Evolutionary conservation across 179 eudicot species (phyloP), one percentile per base, ranked within the genome.

Genomic region (Heliamphora pulchella): DNA sequence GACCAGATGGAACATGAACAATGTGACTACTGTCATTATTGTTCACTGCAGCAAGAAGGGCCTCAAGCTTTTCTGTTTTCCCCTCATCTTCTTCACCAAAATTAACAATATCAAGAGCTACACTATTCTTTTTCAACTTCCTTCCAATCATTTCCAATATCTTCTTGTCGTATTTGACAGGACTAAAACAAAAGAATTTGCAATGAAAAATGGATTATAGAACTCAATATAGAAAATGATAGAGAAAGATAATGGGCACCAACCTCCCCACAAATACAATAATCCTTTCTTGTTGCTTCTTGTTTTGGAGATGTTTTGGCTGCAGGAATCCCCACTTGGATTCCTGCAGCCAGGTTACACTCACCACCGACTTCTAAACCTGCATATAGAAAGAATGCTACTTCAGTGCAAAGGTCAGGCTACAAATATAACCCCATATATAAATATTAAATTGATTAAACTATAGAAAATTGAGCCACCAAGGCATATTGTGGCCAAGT

Each of bases 51-150:
- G 92, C 78, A 71, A 94, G 92, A 77, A 94, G 86, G 65, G 97
- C 99, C 89, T 92, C 94, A 51, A 96, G 94, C 88, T 94, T 96
- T 83, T 90, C 99, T 14, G 92, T 76, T 85, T 96, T 96, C 43
- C 87, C 94, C 53, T 91, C 96, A 84, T 92, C 98, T 71, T 96
- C 99, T 89, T 96, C 98, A 71, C 99, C 99, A 83, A 96, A 96
- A 80, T 92, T 88, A 82, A 96, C 97, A 81, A 96, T 91, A 87
- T 94, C 99, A 82, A 94, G 99, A 11, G 99, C 91, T 55, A 96
- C 98, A 79, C 96, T 96, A 75, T 96, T 92, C 93, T 96, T 96
- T 69, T 95, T 95, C 64, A 94, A 82, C 81, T 94, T 96, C 79
- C 92, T 86, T 55, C 99, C 99, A 84, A 96, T 96, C 91, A 87